Evolutionary conservation across 2,329 filamentous ascomycete species (phyloP), one percentile per base, ranked within the genome.

Genomic region (Aspergillus uvarum): DNA sequence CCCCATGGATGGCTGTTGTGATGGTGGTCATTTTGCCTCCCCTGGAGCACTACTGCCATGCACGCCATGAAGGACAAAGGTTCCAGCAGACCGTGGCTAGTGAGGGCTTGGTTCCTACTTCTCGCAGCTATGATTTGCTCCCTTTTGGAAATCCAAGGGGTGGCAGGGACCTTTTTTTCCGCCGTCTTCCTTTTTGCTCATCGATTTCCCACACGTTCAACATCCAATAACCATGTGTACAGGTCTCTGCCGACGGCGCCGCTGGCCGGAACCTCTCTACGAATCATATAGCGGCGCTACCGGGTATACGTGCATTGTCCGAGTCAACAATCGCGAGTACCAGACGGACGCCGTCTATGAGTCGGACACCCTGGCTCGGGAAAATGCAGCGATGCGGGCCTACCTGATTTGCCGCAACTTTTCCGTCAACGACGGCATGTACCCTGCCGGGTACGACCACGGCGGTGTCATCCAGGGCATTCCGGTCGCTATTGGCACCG

Each of bases 351-450:
- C 90, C 42, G 85, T 89, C 65, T 96, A 95, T 79, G 87, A 90
- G 74, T 90, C 89, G 63, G 90, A 94, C 74, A 82, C 85, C 52
- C 83, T 96, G 66, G 94, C 94, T 51, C 91, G 92, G 73, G 93
- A 98, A 77, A 95, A 94, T 70, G 94, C 94, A 26, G 94, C 94
- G 62, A 96, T 96, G 86, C 90, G 92, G 63, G 94, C 94, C 59
- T 98, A 96, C 79, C 94, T 96, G 87, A 95, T 97, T 67, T 97
- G 94, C 82, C 89, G 92, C 65, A 96, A 96, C 83, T 97, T 97
- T 80, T 96, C 92, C 58, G 91, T 96, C 76, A 97, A 96, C 74
- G 92, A 96, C 70, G 94, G 94, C 74, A 96, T 96, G 92, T 86
- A 85, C 65, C 86, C 72, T 72, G 83, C 67, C 69, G 86, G 77